These are phyloP conservation scores for Candida glucosophila DNA, from an alignment of 1,139 yeast genomes.

Conservation along the genomic window DNA sequence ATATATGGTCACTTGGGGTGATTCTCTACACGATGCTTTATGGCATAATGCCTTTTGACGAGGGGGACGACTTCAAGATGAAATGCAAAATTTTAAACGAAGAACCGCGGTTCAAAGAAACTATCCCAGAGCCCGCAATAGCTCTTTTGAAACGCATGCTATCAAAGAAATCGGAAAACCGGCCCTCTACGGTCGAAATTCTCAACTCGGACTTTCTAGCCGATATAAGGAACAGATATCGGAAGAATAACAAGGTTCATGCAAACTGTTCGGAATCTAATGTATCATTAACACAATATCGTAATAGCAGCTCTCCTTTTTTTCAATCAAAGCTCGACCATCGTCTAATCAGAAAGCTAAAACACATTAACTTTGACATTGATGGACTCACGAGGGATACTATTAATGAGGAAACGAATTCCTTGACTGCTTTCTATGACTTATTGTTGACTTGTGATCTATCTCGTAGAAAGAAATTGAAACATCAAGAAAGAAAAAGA, in stretches of 20 bases:
- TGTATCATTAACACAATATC: slow-evolving; percentile 33
- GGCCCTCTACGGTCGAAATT: slow-evolving; percentile 58
- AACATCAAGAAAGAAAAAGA: slow-evolving; percentile 28
- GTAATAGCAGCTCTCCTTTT: slow-evolving; percentile 28
- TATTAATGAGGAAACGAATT: slow-evolving; percentile 55
- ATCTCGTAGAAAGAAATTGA: slow-evolving; percentile 24
- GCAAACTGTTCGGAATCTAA: slow-evolving; percentile 28
- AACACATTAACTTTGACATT: slow-evolving; percentile 58
- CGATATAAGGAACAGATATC: slow-evolving; percentile 20
- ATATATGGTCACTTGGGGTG: slow-evolving; percentile 89
- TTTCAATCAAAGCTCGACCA: slow-evolving; percentile 60
- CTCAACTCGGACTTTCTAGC: slow-evolving; percentile 56
- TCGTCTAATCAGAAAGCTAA: slow-evolving; percentile 53
- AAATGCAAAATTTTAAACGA: slow-evolving; percentile 52
- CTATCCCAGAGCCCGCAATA: slow-evolving; percentile 40
- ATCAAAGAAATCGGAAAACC: slow-evolving; percentile 52
- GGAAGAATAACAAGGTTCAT: slow-evolving; percentile 10
- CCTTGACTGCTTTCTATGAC: slow-evolving; percentile 81
- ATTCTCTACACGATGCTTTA: slow-evolving; percentile 83
- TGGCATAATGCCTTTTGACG: slow-evolving; percentile 89
- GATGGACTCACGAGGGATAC: slow-evolving; percentile 58
- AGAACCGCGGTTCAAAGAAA: slow-evolving; percentile 50
- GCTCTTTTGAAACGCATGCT: slow-evolving; percentile 47
- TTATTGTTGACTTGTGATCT: slow-evolving; percentile 59
- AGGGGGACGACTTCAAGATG: slow-evolving; percentile 64